A percentile compares a stretch with the other conserved stretches of the same genome.
These are phyloP conservation scores for Mortierella sp. DNA, from an alignment of 371 early-diverging fungal genomes.

Conservation along the genomic window DNA sequence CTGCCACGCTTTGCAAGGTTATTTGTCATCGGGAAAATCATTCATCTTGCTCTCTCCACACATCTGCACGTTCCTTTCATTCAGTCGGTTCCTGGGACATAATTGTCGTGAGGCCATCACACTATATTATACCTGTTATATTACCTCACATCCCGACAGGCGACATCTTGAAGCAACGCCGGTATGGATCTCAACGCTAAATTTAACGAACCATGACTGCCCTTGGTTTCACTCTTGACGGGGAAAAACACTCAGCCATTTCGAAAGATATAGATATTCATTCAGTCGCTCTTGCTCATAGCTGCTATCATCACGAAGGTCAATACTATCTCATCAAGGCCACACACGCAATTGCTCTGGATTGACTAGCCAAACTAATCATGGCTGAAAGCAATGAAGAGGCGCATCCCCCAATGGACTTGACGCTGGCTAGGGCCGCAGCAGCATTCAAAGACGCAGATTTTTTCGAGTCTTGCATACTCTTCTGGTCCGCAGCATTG, in stretches of 20 bases:
- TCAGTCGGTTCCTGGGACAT: background rate
- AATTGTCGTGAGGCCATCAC: background rate
- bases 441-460: constrained; percentile 55
- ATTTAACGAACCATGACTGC: background rate
- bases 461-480: constrained; percentile 49
- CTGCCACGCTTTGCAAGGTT: background rate
- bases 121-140: background rate
- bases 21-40: constrained; percentile 2
- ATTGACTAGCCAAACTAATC: background rate
- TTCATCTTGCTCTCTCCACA: background rate
- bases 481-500: constrained; percentile 53
- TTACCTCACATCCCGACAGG: background rate
- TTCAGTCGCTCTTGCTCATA: background rate
- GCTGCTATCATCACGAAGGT: background rate
- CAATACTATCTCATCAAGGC: background rate
- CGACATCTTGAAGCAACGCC: background rate
- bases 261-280: background rate
- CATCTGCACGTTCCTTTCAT: too few species aligned
- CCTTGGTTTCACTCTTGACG: too few species aligned
- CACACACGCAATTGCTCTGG: background rate
- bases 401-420: constrained; percentile 21
- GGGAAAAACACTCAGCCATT: background rate
- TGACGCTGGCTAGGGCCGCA: constrained; percentile 46
- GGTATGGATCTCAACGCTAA: constrained; percentile 1
- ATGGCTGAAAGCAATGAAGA: background rate